A percentile compares a stretch with the other conserved stretches of the same genome.
These are phyloP conservation scores for Penicillium nucicola DNA, from an alignment of 495 filamentous ascomycete species.

Conservation along the genomic window DNA sequence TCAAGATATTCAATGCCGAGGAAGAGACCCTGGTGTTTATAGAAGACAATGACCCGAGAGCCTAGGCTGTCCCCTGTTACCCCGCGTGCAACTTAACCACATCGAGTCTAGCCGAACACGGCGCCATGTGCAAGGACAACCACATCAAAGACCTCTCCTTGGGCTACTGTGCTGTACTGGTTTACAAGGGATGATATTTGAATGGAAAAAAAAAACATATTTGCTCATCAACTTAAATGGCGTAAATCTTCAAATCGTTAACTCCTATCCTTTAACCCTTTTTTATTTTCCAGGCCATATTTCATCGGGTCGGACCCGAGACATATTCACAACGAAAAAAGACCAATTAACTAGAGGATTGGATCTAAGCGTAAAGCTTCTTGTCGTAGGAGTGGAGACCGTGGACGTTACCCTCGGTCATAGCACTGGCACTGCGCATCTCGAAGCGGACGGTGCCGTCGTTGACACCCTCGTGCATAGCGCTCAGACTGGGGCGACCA, in stretches of 20 bases:
- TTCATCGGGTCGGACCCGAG: slow-evolving; percentile 26
- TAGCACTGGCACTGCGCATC: slow-evolving; percentile 86
- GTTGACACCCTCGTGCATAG: slow-evolving; percentile 71
- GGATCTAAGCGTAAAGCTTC: slow-evolving; percentile 86
- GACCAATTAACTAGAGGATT: slow-evolving; percentile 16
- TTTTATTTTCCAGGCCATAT: slow-evolving; percentile 37
- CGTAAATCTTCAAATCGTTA: slow-evolving; percentile 31
- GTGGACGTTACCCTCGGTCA: slow-evolving; percentile 93
- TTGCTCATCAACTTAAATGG: slow-evolving; percentile 24
- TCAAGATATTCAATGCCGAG: not conserved
- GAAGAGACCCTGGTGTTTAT: slow-evolving; percentile 8
- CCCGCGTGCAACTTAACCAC: slow-evolving; percentile 22
- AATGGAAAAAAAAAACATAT: not conserved
- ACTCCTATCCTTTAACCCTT: slow-evolving; percentile 29
- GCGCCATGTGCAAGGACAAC: slow-evolving; percentile 14
- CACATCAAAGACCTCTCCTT: too few species aligned
- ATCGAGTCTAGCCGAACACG: slow-evolving; percentile 16
- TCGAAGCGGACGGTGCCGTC: slow-evolving; percentile 87
- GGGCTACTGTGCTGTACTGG: slow-evolving; percentile 10
- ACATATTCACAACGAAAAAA: slow-evolving; percentile 24
- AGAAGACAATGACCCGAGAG: slow-evolving; percentile 18
- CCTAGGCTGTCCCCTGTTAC: slow-evolving; percentile 29
- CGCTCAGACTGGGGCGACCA: slow-evolving; percentile 72
- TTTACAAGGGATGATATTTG: too few species aligned
- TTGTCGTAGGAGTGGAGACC: slow-evolving; percentile 97